Base-by-base conservation (phyloP, 192 early-diverging fungal species). In the Linnemannia schmuckeri region DNA sequence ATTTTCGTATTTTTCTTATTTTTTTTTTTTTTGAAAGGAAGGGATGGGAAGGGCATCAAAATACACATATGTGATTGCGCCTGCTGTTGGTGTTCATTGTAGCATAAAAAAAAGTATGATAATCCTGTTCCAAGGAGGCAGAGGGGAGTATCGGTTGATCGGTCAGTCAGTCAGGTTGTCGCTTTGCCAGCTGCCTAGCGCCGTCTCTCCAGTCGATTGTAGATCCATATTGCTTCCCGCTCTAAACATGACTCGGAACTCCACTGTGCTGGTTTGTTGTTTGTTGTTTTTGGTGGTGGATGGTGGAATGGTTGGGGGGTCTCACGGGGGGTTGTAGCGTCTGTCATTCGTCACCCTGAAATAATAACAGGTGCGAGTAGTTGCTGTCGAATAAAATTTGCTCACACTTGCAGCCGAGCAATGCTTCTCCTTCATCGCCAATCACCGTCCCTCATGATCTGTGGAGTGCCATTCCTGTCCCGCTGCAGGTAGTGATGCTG, bases 391-490 rank as follows among this genome's bases (percentile, higher is more conserved):
- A 75, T 54, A 75, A 55, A 54, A 37, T 30, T 18, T 49, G 33
- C 47, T 55, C 47, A 55, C 30, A 38, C 30, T 33, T 35, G 61
- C 61, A 27, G 55, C 55, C 10, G 30, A 66, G 61, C 61, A 66
- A 33, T 66, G 61, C 49, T 52, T 20, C 49, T 66, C 61, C 30
- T 52, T 82, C 81, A 82, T 49, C 81, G 81, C 81, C 81, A 82
- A n/a, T 82, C 75, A 9, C 46, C 38, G 71, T 72, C 73, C 20
- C 54, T 71, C 38, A 74, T 69, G 40, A 22, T 12, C 49, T 81
- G 75, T 47, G 75, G n/a, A n/a, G n/a, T 72, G 75, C 55, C 49
- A 37, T 77, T 71, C 49, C 61, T 38, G 27, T 30, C 66, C 54
- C 35, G 75, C 35, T 72, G 49, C 49, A 33, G 49, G 8, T 38